Base-by-base conservation (phyloP, 257 asterid genomes). In the Solanum pinnatisectum region DNA sequence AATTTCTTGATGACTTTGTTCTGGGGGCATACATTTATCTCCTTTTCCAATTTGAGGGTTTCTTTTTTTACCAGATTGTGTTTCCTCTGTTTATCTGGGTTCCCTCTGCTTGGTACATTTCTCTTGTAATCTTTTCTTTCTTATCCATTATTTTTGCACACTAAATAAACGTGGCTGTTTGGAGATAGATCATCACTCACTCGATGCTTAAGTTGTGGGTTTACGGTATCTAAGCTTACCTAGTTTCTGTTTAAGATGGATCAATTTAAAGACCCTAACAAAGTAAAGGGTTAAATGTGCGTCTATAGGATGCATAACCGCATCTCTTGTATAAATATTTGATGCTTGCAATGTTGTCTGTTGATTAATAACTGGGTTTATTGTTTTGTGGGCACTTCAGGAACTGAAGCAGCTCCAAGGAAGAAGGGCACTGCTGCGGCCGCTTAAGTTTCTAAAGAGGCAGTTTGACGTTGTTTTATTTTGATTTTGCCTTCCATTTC, bases 1-100 rank as follows among this genome's bases (percentile, higher is more conserved):
- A 89, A 86, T 91, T 91, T 92, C 93, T 91, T 93, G 94, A 82
- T 88, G 91, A 95, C 96, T 84, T 92, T 94, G 95, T 93, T 94
- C 98, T 94, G 95, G 95, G 87, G 95, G 98, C 93, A 85, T n/a
- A 93, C 3, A 94, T 84, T 14, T 14, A 89, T 78, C 33, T 49
- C 33, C 30, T 81, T 63, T 30, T 76, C 44, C 87, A 79, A 74
- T 67, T 44, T 2, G 25, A 35, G 91, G 91, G 91, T 59, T 86
- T 42, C 40, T 44, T 20, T 89, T 90, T 87, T 89, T 60, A 90
- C 91, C 92, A 85, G 84, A 89, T 87, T 72, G 37, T 49, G 32
- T 49, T 82, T 18, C 44, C 70, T 49, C 70, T 82, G 2, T 81
- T 46, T 82, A 49, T 49, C 70, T 82, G 44, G 42, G 89, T 63